Base-by-base conservation (phyloP, 306 rosid species). In the Glycine latifolia region DNA sequence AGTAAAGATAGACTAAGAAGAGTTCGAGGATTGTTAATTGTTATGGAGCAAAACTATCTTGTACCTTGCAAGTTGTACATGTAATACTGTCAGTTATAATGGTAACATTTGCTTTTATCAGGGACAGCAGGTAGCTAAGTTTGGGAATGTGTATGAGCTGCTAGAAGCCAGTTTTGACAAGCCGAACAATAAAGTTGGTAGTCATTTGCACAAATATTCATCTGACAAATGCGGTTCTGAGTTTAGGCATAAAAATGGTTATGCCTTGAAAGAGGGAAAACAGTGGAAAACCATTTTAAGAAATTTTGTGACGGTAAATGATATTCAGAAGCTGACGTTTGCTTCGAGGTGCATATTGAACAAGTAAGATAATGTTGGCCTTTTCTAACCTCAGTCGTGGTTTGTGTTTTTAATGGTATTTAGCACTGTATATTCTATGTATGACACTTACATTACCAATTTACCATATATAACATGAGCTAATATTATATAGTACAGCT, bases 51-150 rank as follows among this genome's bases (percentile, higher is more conserved):
- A 48, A 39, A 13, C 55, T 63, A 71, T 72, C 73, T 26, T 59
- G 61, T 55, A 14, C 2, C 31, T 26, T 26, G 31, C 31, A 26
- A 26, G 31, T 26, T 59, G 37, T 68, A 14, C 49, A 12, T 76
- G 55, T 49, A 50, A 39, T 61, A 20, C 71, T 31, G 62, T 53
- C 47, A 55, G 31, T 26, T 71, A 20, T 52, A 60, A 33, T 71
- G 47, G 58, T 81, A 43, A 65, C 52, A 44, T 31, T n/a, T 81
- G 67, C 74, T 59, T 70, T 72, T 70, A 73, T 79, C 89, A 93
- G 99, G 97, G 80, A 73, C 79, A 82, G 33, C 88, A 88, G 84
- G 61, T 89, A 67, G 79, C 81, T 14, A 87, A 91, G 86, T 87
- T 98, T 11, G 82, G 53, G 2, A 85, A 90, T 84, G 92, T 87